Evolutionary conservation across 208 protist genomes (phyloP).

Genomic region (Angomonas deanei): DNA sequence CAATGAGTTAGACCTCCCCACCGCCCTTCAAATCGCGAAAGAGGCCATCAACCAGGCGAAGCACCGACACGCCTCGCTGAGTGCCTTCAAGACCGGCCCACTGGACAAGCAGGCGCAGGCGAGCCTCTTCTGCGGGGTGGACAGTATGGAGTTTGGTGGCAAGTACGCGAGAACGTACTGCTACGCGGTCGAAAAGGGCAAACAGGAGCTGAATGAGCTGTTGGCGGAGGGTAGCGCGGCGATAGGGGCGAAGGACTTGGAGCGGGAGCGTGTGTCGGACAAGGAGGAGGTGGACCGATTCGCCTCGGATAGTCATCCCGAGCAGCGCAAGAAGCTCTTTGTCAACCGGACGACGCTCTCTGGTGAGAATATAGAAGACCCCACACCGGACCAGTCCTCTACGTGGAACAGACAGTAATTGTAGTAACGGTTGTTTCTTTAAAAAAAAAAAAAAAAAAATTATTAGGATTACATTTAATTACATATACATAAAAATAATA

Average conservation of each 20-base stretch:
- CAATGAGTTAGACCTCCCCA: constrained; percentile 39
- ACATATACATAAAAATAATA: constrained; percentile 1
- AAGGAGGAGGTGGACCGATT: constrained; percentile 56
- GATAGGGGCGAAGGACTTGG: constrained; percentile 29
- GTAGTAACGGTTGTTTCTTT: constrained; percentile 4
- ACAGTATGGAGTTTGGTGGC: constrained; percentile 63
- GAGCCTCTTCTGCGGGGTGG: constrained; percentile 57
- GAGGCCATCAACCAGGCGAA: constrained; percentile 55
- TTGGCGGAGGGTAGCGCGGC: constrained; percentile 30
- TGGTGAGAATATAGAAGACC: constrained; percentile 55
- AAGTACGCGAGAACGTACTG: constrained; percentile 83
- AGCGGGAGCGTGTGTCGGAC: constrained; percentile 47
- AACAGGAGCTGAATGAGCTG: constrained; percentile 47
- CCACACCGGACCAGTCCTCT: constrained; percentile 49
- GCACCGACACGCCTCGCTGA: constrained; percentile 61
- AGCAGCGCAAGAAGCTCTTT: constrained; percentile 80
- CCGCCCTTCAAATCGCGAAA: constrained; percentile 44
- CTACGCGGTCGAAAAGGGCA: constrained; percentile 77
- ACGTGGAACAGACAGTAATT: constrained; percentile 42
- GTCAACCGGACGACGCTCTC: constrained; percentile 25
- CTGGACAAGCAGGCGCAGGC: constrained; percentile 68
- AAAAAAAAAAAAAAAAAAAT: constrained; percentile 15
- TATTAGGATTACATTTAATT: constrained; percentile 4
- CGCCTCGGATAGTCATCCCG: constrained; percentile 78
- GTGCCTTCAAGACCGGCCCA: constrained; percentile 45